Percentiles rank a stretch among this genome's conserved stretches.
phyloP scores from a whole-genome alignment of 768 basidiomycete genomes.

The Lactarius hengduanensis region DNA sequence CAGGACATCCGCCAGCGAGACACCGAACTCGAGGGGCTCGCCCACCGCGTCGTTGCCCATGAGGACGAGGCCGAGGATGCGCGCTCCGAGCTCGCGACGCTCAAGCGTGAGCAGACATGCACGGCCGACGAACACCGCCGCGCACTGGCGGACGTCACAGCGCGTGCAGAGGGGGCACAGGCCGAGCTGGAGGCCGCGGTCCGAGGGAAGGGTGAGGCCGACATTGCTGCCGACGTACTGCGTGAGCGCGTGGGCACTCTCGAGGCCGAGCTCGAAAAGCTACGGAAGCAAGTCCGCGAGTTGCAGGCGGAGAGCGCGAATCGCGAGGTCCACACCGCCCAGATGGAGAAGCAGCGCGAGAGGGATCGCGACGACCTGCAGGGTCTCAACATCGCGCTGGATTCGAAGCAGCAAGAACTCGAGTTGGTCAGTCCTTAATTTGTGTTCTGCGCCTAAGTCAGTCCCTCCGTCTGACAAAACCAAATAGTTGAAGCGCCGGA shows the following conservation, averaged over 20 bases:
- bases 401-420: slow-evolving; percentile 92
- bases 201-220: slow-evolving; percentile 53
- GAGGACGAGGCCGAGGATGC: slow-evolving; percentile 55
- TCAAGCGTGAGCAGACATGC: slow-evolving; percentile 56
- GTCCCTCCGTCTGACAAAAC: not conserved
- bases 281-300: slow-evolving; percentile 62
- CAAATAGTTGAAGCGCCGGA: slow-evolving; percentile 23
- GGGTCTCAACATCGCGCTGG: slow-evolving; percentile 88
- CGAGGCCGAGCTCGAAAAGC: slow-evolving; percentile 56
- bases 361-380: slow-evolving; percentile 74
- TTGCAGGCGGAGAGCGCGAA: slow-evolving; percentile 81
- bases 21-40: slow-evolving; percentile 50
- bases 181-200: slow-evolving; percentile 50
- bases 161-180: slow-evolving; percentile 47
- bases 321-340: slow-evolving; percentile 77
- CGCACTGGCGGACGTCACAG: slow-evolving; percentile 46
- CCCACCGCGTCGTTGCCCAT: slow-evolving; percentile 45
- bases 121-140: slow-evolving; percentile 48
- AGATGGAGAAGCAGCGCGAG: slow-evolving; percentile 62
- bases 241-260: slow-evolving; percentile 51
- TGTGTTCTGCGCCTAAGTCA: too few species aligned
- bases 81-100: slow-evolving; percentile 52
- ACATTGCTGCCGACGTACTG: slow-evolving; percentile 48
- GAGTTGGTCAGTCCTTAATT: slow-evolving; percentile 62
- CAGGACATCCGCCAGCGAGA: slow-evolving; percentile 58